Evolutionary conservation across 2,329 filamentous ascomycete species (phyloP).

Genomic region (Botryotinia narcissicola): DNA sequence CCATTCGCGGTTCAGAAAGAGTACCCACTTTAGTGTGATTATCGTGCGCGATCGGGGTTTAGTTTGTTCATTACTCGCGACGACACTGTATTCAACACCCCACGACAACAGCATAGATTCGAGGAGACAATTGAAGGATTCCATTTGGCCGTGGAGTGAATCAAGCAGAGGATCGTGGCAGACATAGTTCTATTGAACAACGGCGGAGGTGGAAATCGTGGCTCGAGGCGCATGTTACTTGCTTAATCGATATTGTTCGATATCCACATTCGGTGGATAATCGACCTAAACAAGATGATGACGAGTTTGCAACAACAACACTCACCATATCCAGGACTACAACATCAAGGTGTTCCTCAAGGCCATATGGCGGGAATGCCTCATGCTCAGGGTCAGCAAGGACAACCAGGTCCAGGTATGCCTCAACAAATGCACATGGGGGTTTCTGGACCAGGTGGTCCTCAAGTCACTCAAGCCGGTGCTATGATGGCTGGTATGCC

Average conservation of each 20-base stretch:
- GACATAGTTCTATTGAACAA: constrained; percentile 46
- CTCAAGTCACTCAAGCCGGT: constrained; percentile 66
- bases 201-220: constrained; percentile 39
- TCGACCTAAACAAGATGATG: constrained; percentile 59
- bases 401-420: constrained; percentile 59
- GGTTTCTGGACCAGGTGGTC: constrained; percentile 66
- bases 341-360: constrained; percentile 65
- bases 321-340: constrained; percentile 72
- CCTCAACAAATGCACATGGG: constrained; percentile 72
- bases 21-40: constrained; percentile 21
- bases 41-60: constrained; percentile 28
- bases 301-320: constrained; percentile 64
- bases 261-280: constrained; percentile 58
- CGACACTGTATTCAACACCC: constrained; percentile 20
- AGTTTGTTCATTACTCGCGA: constrained; percentile 31
- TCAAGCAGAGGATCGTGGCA: constrained; percentile 28
- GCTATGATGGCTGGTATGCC: constrained; percentile 77
- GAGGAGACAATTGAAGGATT: constrained; percentile 22
- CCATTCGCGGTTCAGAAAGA: constrained; percentile 14
- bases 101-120: constrained; percentile 14
- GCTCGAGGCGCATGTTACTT: constrained; percentile 32
- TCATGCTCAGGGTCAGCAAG: constrained; percentile 63
- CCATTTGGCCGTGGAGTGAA: constrained; percentile 6
- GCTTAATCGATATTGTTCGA: constrained; percentile 44
- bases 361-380: constrained; percentile 55